Evolutionary conservation across 2,329 filamentous ascomycete genomes (phyloP), one percentile per base, ranked within the genome.

Genomic region (Alternaria solani): DNA sequence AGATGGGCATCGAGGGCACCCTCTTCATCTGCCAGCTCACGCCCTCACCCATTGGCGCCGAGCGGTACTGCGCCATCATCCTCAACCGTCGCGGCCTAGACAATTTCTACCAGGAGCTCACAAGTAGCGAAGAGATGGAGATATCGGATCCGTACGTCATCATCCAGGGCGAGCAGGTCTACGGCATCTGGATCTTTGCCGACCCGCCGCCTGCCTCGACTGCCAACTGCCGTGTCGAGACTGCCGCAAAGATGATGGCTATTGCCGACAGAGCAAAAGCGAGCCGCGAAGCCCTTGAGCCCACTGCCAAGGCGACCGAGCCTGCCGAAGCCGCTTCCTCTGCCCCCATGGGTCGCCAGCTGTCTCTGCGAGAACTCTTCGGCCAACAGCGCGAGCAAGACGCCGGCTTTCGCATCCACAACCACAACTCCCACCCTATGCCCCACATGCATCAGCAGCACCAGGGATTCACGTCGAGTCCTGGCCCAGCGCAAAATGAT

Each of bases 1-100:
- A 96, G 82, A 87, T 87, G 46, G 91, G 89, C 57, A 86, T 94
- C 11, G 94, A 97, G 79, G 95, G 95, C 39, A 91, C 92, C 12
- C 83, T 98, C 65, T 99, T 98, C 77, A 87, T 98, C 54, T 96
- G 92, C 82, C 86, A 91, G 65, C 80, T 89, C 16, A 67, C 67
- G 2, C 72, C 74, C 7, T 70, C 67, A 4, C 60, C 87, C 55
- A 60, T 65, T 9, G 74, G 71, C 47, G 63, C 67, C 14, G 74
- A 80, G 46, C 76, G 81, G 25, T 84, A 80, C 68, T 76, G 74
- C 49, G 79, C 81, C 25, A 72, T 83, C 52, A 81, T 85, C 11
- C 68, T 84, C 48, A 84, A 84, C 61, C 76, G 83, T 26, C 80
- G 81, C 49, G 79, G 80, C 12, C 72, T 83, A 42, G 81, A 84